Conservation (phyloP, 2,329 filamentous ascomycete genomes). For the Pyrenophora seminiperda region DNA sequence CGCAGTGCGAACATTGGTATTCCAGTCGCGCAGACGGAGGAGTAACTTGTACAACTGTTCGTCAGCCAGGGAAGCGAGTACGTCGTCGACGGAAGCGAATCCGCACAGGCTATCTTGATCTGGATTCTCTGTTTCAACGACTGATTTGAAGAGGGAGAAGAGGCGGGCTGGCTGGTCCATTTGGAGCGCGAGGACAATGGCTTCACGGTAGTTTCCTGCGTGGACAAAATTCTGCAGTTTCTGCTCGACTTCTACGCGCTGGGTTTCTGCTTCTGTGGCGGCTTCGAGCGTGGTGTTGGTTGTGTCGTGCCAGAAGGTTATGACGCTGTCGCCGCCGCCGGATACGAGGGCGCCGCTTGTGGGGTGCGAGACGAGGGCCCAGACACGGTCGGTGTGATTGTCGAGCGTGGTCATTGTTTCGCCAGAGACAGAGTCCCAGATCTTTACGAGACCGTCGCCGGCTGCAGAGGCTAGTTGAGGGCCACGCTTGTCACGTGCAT, state of each 20-base stretch:
- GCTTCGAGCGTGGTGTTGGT: slow-evolving; percentile 78
- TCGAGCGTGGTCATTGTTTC: slow-evolving; percentile 89
- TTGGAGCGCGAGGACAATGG: slow-evolving; percentile 87
- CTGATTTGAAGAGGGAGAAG: slow-evolving; percentile 79
- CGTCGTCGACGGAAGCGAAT: slow-evolving; percentile 74
- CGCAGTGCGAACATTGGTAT: slow-evolving; percentile 88
- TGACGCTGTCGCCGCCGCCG: slow-evolving; percentile 86
- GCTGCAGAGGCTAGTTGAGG: slow-evolving; percentile 83
- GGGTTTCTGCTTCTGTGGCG: slow-evolving; percentile 73
- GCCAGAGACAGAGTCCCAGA: slow-evolving; percentile 88
- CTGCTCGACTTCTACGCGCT: slow-evolving; percentile 91
- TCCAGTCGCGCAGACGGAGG: slow-evolving; percentile 89
- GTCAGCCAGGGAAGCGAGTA: slow-evolving; percentile 76
- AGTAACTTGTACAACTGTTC: slow-evolving; percentile 86
- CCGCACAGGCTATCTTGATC: slow-evolving; percentile 70
- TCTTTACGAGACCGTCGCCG: slow-evolving; percentile 92
- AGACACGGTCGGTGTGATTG: slow-evolving; percentile 95
- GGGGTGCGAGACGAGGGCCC: slow-evolving; percentile 77
- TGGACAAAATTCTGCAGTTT: slow-evolving; percentile 91
- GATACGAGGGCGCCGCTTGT: slow-evolving; percentile 76
- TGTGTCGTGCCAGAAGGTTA: slow-evolving; percentile 96
- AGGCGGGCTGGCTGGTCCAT: slow-evolving; percentile 92
- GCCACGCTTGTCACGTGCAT: slow-evolving; percentile 58
- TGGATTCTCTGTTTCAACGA: slow-evolving; percentile 67
- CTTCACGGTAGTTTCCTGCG: slow-evolving; percentile 85